Base-by-base conservation (phyloP, 495 filamentous ascomycete genomes). In the Neurospora sp. region DNA sequence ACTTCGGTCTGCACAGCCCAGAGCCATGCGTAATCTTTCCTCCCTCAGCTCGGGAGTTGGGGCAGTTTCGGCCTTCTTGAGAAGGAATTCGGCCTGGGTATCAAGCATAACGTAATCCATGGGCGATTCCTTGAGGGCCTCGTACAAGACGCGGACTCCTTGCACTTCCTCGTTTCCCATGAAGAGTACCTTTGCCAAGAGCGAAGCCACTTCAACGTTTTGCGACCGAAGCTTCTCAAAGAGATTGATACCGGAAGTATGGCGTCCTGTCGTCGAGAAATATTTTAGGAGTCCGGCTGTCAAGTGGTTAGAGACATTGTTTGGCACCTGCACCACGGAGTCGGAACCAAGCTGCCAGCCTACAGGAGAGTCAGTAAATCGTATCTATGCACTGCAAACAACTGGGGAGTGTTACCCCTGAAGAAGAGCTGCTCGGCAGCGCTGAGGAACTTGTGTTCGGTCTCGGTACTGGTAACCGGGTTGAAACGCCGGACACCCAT, bases 101-200 rank as follows among this genome's bases (percentile, higher is more conserved):
- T 97, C 94, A 1, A 99, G 89, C 79, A 98, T 88, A 42, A 95
- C 90, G 76, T 97, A 97, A 79, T 99, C 96, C 92, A 99, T 97
- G 0, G 96, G 94, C 1, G 96, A 87, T 76, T 97, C 89, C 78
- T 94, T 91, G 62, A 99, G 84, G 11, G 94, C 92, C 54, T 97
- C 92, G 78, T 96, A 90, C 74, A 98, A 88, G 9, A 97, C 85
- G 70, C 93, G 90, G 12, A 98, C 92, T 5, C 96, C 96, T 79
- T 95, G 91, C 3, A 99, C 96, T 77, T 98, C 96, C 81, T 99
- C 96, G 79, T 98, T 94, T 39, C 93, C 95, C 86, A 93, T 91
- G 76, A 97, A 90, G 72, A 96, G 86, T 71, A 98, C 94, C 73
- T 91, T 92, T 9, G 96, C 92, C 16, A 99, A 88, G 1, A 99